Conservation (phyloP, 208 protist species). For the Acanthamoeba castellanii region DNA sequence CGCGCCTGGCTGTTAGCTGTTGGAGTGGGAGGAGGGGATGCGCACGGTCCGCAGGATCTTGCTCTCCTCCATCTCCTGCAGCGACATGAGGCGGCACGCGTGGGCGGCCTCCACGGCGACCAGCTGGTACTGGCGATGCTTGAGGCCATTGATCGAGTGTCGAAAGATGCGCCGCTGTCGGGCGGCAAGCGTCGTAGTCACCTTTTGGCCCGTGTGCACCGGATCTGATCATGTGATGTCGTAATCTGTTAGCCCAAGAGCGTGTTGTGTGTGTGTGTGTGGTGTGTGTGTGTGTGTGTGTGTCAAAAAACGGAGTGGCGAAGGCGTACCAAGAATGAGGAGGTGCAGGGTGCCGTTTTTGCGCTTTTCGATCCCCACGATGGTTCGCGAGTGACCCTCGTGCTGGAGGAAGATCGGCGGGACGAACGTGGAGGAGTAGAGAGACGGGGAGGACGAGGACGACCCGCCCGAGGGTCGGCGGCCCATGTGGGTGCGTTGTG, state of each 20-base stretch:
- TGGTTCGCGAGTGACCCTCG: constrained; percentile 73
- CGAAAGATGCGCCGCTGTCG: constrained; percentile 54
- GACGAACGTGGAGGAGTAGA: not conserved
- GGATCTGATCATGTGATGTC: constrained; percentile 32
- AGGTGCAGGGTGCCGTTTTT: constrained; percentile 67
- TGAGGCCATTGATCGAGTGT: constrained; percentile 50
- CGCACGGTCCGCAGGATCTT: constrained; percentile 67
- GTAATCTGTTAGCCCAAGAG: not conserved
- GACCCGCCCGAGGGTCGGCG: not conserved
- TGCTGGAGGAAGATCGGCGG: constrained; percentile 71
- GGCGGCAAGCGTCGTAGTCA: not conserved
- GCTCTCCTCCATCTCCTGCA: constrained; percentile 45
- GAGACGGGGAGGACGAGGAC: constrained; percentile 51
- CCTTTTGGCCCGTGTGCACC: constrained; percentile 28
- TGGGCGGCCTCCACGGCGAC: constrained; percentile 70
- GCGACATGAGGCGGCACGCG: constrained; percentile 44
- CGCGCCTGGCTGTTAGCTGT: no score
- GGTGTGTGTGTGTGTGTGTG: not conserved
- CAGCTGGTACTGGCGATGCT: constrained; percentile 69
- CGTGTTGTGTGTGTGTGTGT: not conserved
- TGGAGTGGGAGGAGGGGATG: not conserved
- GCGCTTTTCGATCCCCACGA: constrained; percentile 73
- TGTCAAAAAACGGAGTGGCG: not conserved
- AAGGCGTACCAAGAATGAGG: constrained; percentile 51
- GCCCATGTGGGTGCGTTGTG: not conserved